Conservation (phyloP, 2,329 filamentous ascomycete species). For the Aureobasidium pullulans region DNA sequence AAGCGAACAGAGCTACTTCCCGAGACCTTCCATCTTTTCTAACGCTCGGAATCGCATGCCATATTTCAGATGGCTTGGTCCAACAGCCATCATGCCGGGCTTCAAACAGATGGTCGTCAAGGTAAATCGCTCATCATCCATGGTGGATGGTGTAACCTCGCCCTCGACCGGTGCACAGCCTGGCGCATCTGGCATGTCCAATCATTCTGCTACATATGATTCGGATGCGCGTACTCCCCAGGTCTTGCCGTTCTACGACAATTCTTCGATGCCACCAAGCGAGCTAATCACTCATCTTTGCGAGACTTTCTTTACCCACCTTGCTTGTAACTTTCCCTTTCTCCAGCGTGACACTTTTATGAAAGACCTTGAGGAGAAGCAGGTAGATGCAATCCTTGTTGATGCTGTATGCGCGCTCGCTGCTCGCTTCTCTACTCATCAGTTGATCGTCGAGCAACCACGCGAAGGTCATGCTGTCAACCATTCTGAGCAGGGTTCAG, state of each 20-base stretch:
- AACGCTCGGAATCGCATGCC: conserved; percentile 58
- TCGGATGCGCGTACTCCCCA: conserved; percentile 32
- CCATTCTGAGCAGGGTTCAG: conserved; percentile 63
- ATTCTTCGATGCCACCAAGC: conserved; percentile 62
- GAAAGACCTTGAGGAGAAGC: conserved; percentile 70
- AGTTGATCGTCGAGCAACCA: conserved; percentile 43
- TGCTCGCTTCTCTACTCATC: conserved; percentile 65
- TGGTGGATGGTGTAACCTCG: conserved; percentile 28
- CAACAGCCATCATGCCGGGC: conserved; percentile 82
- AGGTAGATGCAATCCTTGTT: conserved; percentile 74
- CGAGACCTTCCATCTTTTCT: conserved; percentile 22
- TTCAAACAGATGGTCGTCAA: conserved; percentile 90
- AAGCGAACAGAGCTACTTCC: background rate
- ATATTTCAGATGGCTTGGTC: conserved; percentile 86
- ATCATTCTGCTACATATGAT: conserved; percentile 20
- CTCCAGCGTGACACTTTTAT: conserved; percentile 65
- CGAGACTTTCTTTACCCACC: conserved; percentile 71
- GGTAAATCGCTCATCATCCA: conserved; percentile 49
- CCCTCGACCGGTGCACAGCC: conserved; percentile 3
- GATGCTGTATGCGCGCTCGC: conserved; percentile 78
- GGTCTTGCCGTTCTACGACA: conserved; percentile 65
- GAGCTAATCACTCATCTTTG: conserved; percentile 69
- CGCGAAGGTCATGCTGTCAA: conserved; percentile 37
- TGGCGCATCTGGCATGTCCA: conserved; percentile 17
- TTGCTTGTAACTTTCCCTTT: conserved; percentile 84